Conservation (phyloP, 2,329 filamentous ascomycete species). For the Byssoonygena ceratinophila region DNA sequence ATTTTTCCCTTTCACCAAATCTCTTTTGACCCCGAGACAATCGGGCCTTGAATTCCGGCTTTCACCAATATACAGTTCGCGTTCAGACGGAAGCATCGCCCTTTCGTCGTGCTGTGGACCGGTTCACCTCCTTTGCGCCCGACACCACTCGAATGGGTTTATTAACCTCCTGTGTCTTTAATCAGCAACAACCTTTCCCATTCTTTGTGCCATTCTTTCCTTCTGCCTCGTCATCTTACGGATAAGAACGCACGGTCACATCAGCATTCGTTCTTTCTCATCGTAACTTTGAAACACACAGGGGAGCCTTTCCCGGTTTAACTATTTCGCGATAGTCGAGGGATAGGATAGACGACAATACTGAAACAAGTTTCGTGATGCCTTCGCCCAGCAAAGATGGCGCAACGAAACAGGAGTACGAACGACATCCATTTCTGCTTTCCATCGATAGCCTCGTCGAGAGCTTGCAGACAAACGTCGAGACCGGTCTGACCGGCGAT, state of each 20-base stretch:
- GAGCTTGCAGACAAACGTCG: constrained; percentile 38
- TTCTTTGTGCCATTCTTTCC: constrained; percentile 8
- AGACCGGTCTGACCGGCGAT: constrained; percentile 38
- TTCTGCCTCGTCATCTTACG: constrained; percentile 10
- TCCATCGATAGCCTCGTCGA: constrained; percentile 31
- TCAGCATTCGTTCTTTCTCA: constrained; percentile 6
- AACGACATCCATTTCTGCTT: constrained; percentile 28
- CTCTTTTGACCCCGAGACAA: not conserved
- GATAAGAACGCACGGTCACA: constrained; percentile 6
- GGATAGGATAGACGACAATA: not conserved
- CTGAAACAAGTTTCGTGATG: constrained; percentile 14
- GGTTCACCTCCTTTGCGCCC: not conserved
- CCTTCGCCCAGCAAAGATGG: constrained; percentile 12
- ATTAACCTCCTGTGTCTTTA: constrained; percentile 5
- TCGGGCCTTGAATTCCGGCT: not conserved
- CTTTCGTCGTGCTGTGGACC: not conserved
- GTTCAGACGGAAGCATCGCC: not conserved
- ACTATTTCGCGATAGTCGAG: not conserved
- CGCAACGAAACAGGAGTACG: constrained; percentile 22
- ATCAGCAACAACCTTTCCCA: constrained; percentile 6
- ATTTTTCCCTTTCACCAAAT: not conserved
- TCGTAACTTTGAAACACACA: not conserved
- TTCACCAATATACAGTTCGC: too few species aligned
- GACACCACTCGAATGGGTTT: constrained; percentile 15
- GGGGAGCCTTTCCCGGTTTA: not conserved